Percentiles rank a stretch among this genome's conserved stretches.
Conservation (phyloP, 192 early-diverging fungal species). For the Coemansia sp. region DNA sequence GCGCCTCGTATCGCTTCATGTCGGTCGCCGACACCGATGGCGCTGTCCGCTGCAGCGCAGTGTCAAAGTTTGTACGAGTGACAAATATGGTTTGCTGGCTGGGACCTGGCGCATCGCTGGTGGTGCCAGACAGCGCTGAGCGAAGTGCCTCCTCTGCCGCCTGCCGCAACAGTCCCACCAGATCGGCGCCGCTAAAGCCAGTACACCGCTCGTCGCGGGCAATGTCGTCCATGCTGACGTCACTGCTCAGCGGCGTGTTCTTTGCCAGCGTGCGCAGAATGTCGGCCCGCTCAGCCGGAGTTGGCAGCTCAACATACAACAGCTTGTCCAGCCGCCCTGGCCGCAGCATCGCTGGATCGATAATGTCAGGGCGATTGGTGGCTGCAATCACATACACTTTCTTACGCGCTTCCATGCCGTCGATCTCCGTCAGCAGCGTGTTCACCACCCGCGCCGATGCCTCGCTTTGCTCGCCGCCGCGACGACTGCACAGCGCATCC, state of each 20-base stretch:
- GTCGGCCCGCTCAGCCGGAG: constrained; percentile 71
- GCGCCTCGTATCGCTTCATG: constrained; percentile 49
- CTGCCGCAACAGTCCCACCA: constrained; percentile 73
- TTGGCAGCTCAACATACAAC: constrained; percentile 96
- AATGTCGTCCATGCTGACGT: constrained; percentile 57
- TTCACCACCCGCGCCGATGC: constrained; percentile 94
- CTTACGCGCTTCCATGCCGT: constrained; percentile 87
- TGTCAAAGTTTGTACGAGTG: constrained; percentile 65
- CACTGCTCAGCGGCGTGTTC: constrained; percentile 72
- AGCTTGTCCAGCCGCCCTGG: constrained; percentile 94
- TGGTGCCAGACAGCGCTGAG: constrained; percentile 19
- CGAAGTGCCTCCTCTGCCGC: constrained; percentile 83
- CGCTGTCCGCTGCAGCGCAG: constrained; percentile 76
- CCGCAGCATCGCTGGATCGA: constrained; percentile 97
- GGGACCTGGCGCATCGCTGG: constrained; percentile 6
- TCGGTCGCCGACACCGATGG: constrained; percentile 74
- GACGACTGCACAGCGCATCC: constrained; percentile 89
- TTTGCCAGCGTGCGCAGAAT: constrained; percentile 75
- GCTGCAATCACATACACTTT: constrained; percentile 96
- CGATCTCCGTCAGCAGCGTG: constrained; percentile 93
- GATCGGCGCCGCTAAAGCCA: constrained; percentile 75
- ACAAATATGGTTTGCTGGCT: constrained; percentile 20
- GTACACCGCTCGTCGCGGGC: constrained; percentile 67
- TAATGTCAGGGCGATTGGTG: constrained; percentile 96
- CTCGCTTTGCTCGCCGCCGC: constrained; percentile 84